Base-by-base conservation (phyloP, 2,329 filamentous ascomycete species). In the Teratosphaeria pseudoeucalypti region DNA sequence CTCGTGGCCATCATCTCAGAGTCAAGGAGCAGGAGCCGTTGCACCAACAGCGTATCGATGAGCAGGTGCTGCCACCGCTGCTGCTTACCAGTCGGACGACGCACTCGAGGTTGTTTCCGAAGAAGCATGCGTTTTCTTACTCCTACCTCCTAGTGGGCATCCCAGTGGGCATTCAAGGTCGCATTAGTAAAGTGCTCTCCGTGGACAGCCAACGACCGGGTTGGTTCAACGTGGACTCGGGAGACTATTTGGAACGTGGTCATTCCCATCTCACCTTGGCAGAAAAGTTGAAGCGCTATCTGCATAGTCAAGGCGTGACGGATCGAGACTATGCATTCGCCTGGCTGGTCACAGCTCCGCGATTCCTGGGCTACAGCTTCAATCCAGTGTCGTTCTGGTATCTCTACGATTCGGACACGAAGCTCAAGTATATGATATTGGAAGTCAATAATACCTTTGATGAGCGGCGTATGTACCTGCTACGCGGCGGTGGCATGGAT, bases 311-410 rank as follows among this genome's bases (percentile, higher is more conserved):
- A 82, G 78, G 78, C 12, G 75, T 84, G n/a, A 76, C 85, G 60
- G 81, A 82, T 56, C 68, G 77, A 1, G 75, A 78, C 54, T 91
- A 87, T 73, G 82, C 85, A 11, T 78, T 85, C 66, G 86, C 84
- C 0, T 90, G 90, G 65, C 76, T 92, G 3, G 77, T 89, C 26
- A 91, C 88, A 1, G 85, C 86, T 3, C 82, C 87, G 5, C 80
- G 80, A 34, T 86, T 90, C 62, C 70, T 89, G 6, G 85, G 85
- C 2, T 88, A 88, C 68, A 82, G 83, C 26, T 90, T 89, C 73
- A 91, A 90, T 65, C 87, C 87, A 0, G 85, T 88, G 2, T 90
- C 87, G 0, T 88, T 91, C 66, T 92, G 88, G 86, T 90, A 90
- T 64, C 79, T 92, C 2, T 91, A 92, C 69, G 81, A 84, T 12